phyloP scores from a whole-genome alignment of 2,329 filamentous ascomycete genomes.

The Pezicula carpinea region DNA sequence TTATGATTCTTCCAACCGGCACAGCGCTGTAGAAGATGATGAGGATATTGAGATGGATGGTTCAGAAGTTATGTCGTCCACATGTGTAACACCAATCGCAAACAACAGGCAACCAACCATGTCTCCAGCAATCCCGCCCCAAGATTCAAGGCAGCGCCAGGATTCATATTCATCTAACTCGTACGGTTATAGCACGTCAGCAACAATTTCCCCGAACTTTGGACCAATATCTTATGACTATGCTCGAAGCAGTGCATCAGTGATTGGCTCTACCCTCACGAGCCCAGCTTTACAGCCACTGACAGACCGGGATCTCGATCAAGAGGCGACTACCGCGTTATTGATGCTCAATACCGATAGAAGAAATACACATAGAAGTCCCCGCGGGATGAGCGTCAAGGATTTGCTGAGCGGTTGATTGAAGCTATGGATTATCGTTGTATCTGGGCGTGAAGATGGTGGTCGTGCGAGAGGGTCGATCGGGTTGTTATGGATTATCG shows the following conservation, averaged over 20 bases:
- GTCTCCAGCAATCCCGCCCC: conserved; percentile 46
- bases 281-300: conserved; percentile 54
- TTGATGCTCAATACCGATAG: conserved; percentile 84
- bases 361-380: conserved; percentile 23
- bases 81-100: conserved; percentile 30
- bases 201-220: conserved; percentile 54
- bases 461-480: neutral
- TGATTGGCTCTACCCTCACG: conserved; percentile 46
- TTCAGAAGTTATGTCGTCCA: conserved; percentile 45
- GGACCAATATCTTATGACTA: conserved; percentile 44
- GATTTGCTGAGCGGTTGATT: conserved; percentile 47
- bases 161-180: conserved; percentile 48
- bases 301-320: conserved; percentile 51
- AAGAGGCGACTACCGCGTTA: conserved; percentile 73
- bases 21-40: conserved; percentile 39
- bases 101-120: conserved; percentile 38
- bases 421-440: neutral
- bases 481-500: too few relatives aligned
- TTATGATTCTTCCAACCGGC: conserved; percentile 31
- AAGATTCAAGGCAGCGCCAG: conserved; percentile 41
- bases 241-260: conserved; percentile 30
- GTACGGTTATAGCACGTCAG: conserved; percentile 43
- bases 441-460: neutral
- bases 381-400: conserved; percentile 45
- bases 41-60: conserved; percentile 59